Evolutionary conservation across 116 monocot species (phyloP), one percentile per base, ranked within the genome.

Genomic region (Dioscorea cayenensis): DNA sequence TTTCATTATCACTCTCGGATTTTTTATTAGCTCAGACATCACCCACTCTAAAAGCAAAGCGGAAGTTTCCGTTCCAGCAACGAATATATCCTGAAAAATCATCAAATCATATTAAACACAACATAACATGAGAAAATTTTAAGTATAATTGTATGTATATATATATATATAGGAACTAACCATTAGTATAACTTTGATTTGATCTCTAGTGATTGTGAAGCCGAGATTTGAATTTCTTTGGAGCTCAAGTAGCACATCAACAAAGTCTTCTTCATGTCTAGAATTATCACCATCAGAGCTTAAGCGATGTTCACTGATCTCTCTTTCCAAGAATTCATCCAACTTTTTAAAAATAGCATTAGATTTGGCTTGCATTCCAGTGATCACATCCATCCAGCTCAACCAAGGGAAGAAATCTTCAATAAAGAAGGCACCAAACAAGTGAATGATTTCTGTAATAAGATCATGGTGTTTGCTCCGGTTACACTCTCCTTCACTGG

Each of bases 1-100:
- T 36, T 68, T 75, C 36, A 25, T 20, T 60, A 75, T 66, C 6
- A n/a, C 75, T 1, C 8, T 18, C 0, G 75, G 67, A 60, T 68
- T 67, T 20, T 28, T 52, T 19, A 75, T 55, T 10, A 75, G 75
- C 58, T 75, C 76, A 2, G 69, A 13, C 63, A 76, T 70, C 6
- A 6, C 69, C 49, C 62, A 76, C 35, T 49, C 68, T 14, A 67
- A 28, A 2, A 51, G 19, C 19, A 67, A 35, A 12, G 75, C 55
- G 6, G 75, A 32, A 1, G 75, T 67, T 12, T 75, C 67, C 3
- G 67, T 36, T 67, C 67, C 75, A 67, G 59, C 38, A 38, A 28
- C 27, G 23, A 23, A 21, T 4, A 48, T 21, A 68, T 68, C 19
- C 1, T 14, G 14, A 12, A 19, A 48, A 25, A 25, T 25, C 25